Evolutionary conservation across 1,284 basidiomycete species (phyloP).

Genomic region (Sphagnurus paluster): DNA sequence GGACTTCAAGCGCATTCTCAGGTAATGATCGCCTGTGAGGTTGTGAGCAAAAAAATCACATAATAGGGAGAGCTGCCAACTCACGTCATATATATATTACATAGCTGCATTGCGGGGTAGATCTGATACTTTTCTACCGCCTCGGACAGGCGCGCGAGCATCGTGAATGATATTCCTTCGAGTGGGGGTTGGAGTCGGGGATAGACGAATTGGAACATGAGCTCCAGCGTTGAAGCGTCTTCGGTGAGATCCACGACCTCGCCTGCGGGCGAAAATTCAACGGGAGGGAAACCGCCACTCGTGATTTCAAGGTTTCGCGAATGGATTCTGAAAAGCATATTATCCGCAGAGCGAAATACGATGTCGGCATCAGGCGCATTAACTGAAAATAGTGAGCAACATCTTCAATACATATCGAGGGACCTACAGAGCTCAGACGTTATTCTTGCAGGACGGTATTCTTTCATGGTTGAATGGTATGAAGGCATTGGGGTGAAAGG

Average conservation of each 20-base stretch:
- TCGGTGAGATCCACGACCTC: constrained; percentile 19
- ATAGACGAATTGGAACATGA: constrained; percentile 23
- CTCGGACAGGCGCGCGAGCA: constrained; percentile 25
- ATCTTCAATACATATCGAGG: too few species aligned
- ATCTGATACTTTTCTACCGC: constrained; percentile 33
- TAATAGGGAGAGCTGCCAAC: neutral
- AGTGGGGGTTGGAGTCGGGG: constrained; percentile 15
- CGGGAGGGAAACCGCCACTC: constrained; percentile 21
- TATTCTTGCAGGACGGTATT: neutral
- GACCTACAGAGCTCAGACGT: constrained; percentile 1
- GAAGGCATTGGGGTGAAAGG: neutral
- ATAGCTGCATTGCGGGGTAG: constrained; percentile 26
- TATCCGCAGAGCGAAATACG: constrained; percentile 27
- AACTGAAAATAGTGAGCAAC: constrained; percentile 16
- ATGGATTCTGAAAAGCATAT: constrained; percentile 27
- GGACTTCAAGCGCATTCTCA: constrained; percentile 15
- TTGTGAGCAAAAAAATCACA: neutral
- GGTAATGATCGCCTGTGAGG: constrained; percentile 10
- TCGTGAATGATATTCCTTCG: constrained; percentile 10
- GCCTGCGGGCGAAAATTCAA: constrained; percentile 2
- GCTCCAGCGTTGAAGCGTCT: constrained; percentile 18
- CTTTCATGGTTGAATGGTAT: neutral
- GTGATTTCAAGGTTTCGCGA: constrained; percentile 24
- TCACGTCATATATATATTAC: constrained; percentile 4
- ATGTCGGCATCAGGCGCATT: constrained; percentile 26